Conservation (phyloP, 805 yeast genomes). For the Kodamaea neixiangensis region DNA sequence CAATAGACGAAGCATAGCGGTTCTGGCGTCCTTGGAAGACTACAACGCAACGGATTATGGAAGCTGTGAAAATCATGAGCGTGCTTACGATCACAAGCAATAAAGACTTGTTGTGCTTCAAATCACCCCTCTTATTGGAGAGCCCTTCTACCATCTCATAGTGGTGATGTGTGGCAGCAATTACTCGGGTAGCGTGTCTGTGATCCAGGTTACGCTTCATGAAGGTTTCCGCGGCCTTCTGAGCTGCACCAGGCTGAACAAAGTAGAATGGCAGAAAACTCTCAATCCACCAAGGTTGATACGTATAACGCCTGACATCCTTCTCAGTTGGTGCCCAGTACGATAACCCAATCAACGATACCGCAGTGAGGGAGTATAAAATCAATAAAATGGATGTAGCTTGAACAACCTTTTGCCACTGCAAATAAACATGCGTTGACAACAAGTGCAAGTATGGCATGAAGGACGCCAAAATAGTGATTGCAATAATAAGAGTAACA, state of each 20-base stretch:
- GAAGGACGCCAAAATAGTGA: conserved; percentile 16
- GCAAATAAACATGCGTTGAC: conserved; percentile 2
- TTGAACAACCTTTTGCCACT: conserved; percentile 14
- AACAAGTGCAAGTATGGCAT: conserved; percentile 16
- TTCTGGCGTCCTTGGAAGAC: conserved; percentile 11
- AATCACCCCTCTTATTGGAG: conserved; percentile 19
- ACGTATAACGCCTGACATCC: conserved; percentile 23
- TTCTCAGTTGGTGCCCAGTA: conserved; percentile 23
- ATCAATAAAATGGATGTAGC: conserved; percentile 15
- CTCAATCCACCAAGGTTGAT: conserved; percentile 28
- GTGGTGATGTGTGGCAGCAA: conserved; percentile 25
- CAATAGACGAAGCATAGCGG: conserved; percentile 7
- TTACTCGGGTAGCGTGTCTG: conserved; percentile 24
- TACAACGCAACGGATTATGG: conserved; percentile 13
- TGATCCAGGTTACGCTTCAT: conserved; percentile 22
- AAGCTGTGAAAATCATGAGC: conserved; percentile 15
- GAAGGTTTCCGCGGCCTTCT: conserved; percentile 21
- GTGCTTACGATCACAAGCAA: conserved; percentile 13
- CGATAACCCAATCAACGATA: conserved; percentile 19
- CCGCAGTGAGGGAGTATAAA: conserved; percentile 17
- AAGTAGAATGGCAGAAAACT: conserved; percentile 21
- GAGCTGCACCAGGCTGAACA: conserved; percentile 22
- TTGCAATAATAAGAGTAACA: conserved; percentile 13
- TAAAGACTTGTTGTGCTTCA: conserved; percentile 17
- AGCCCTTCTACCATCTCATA: conserved; percentile 18